Conservation (phyloP, 2,329 filamentous ascomycete species). For the Alternaria sp. region DNA sequence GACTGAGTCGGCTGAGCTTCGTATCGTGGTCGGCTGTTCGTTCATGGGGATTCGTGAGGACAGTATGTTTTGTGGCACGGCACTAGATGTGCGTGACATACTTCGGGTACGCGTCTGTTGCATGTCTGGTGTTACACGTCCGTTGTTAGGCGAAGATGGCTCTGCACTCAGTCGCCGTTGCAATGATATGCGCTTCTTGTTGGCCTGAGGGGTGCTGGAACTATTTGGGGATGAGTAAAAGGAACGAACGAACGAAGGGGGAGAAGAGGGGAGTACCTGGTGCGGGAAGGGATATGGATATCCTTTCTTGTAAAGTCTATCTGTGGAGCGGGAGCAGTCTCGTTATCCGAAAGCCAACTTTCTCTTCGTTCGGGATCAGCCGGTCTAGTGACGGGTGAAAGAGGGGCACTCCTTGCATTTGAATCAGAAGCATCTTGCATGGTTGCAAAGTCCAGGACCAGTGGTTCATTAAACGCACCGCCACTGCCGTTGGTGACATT, state of each 20-base stretch:
- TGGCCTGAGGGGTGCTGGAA: slow-evolving; percentile 29
- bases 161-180: slow-evolving; percentile 27
- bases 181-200: slow-evolving; percentile 24
- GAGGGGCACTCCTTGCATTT: slow-evolving; percentile 26
- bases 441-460: slow-evolving; percentile 38
- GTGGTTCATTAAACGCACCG: slow-evolving; percentile 36
- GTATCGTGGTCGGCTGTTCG: slow-evolving; percentile 25
- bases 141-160: slow-evolving; percentile 17
- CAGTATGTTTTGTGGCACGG: slow-evolving; percentile 8
- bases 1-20: slow-evolving; percentile 46
- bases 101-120: slow-evolving; percentile 17
- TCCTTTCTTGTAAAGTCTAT: slow-evolving; percentile 44
- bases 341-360: slow-evolving; percentile 39
- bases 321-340: slow-evolving; percentile 36
- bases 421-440: slow-evolving; percentile 28
- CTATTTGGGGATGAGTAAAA: slow-evolving; percentile 22
- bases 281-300: slow-evolving; percentile 46
- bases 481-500: slow-evolving; percentile 17
- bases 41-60: slow-evolving; percentile 22
- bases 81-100: slow-evolving; percentile 19
- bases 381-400: slow-evolving; percentile 20
- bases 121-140: slow-evolving; percentile 21
- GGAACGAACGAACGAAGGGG: neutral
- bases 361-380: slow-evolving; percentile 12
- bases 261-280: slow-evolving; percentile 35